Conservation (phyloP, 495 filamentous ascomycete species). For the Aspergillus biplanus region DNA sequence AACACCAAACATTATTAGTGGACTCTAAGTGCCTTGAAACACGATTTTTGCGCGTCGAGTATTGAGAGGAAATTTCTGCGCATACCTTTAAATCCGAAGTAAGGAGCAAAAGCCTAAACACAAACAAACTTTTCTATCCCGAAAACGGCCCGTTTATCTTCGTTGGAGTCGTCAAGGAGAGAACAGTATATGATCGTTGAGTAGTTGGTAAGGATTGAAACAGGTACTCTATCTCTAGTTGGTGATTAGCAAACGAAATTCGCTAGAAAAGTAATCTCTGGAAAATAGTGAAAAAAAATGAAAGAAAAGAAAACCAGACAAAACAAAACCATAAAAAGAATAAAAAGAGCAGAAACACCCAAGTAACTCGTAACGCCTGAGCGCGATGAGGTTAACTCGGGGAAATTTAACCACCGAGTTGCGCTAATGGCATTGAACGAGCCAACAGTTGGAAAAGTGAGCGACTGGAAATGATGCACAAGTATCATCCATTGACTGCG, state of each 20-base stretch:
- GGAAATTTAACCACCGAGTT: background rate
- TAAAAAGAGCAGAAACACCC: background rate
- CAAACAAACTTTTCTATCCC: conserved; percentile 31
- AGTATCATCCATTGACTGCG: background rate
- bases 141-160: conserved; percentile 44
- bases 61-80: background rate
- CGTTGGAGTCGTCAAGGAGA: conserved; percentile 49
- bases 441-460: background rate
- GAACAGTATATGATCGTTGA: conserved; percentile 44
- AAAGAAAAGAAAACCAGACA: background rate
- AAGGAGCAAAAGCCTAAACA: conserved; percentile 27
- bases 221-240: conserved; percentile 26
- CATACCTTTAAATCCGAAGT: conserved; percentile 29
- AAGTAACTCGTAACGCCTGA: too few species aligned
- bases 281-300: background rate
- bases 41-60: background rate
- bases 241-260: conserved; percentile 1
- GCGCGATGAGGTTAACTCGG: background rate
- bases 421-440: background rate
- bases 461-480: background rate
- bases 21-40: background rate
- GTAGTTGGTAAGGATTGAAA: conserved; percentile 38
- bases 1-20: conserved; percentile 2
- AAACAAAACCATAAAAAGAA: conserved; percentile 1
- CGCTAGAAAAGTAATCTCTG: too few species aligned